These are phyloP conservation scores for Leccinum imitatum DNA, from an alignment of 768 basidiomycete species.

Conservation along the genomic window DNA sequence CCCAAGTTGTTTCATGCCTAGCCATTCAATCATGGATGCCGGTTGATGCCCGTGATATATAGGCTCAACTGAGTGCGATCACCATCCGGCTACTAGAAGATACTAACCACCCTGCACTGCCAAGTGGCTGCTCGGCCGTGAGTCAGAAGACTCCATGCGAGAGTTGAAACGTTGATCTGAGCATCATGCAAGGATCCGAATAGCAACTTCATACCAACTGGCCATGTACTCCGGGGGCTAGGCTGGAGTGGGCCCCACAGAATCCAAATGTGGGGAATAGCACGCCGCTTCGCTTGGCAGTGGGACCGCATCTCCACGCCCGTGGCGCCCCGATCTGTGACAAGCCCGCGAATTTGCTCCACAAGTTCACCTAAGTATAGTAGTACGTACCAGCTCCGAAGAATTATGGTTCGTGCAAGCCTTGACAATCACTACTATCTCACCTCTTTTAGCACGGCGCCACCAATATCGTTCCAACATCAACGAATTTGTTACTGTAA, in stretches of 20 bases:
- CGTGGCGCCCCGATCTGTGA: too few relatives aligned
- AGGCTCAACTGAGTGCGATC: background rate
- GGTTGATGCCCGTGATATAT: background rate
- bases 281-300: background rate
- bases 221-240: background rate
- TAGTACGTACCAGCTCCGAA: too few relatives aligned
- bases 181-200: background rate
- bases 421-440: too few relatives aligned
- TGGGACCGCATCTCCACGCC: background rate
- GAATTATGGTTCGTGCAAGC: too few relatives aligned
- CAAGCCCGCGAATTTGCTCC: too few relatives aligned
- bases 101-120: background rate
- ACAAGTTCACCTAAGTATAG: too few relatives aligned
- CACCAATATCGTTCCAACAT: too few relatives aligned
- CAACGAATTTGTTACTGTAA: too few relatives aligned
- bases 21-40: background rate
- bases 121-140: background rate
- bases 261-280: background rate
- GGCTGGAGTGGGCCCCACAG: background rate
- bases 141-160: background rate
- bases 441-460: too few relatives aligned
- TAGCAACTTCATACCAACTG: background rate
- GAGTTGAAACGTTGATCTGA: background rate
- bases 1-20: background rate
- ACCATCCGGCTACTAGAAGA: background rate